phyloP scores from a whole-genome alignment of 495 filamentous ascomycete species.

The Margaritispora aquatica region DNA sequence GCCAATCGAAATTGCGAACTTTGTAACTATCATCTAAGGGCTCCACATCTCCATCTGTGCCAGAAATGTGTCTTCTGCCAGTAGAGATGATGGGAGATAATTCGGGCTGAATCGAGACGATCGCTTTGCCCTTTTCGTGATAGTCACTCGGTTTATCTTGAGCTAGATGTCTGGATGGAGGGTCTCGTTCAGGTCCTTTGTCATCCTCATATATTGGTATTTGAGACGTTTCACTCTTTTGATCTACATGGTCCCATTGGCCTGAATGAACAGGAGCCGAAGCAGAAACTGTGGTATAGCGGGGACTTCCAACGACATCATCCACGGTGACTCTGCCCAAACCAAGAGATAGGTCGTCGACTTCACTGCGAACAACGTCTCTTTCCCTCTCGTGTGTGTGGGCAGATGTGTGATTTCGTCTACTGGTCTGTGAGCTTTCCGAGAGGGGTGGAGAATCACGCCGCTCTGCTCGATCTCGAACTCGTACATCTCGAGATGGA shows the following conservation, averaged over 20 bases:
- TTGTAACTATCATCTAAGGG: constrained; percentile 13
- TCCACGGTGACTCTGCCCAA: neutral
- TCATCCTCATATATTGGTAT: neutral
- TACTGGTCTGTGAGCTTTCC: neutral
- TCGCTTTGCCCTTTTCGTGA: neutral
- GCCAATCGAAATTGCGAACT: constrained; percentile 13
- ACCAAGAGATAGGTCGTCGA: neutral
- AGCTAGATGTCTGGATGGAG: neutral
- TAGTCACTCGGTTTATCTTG: neutral
- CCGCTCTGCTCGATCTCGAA: neutral
- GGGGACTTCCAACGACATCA: neutral
- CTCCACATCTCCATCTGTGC: constrained; percentile 6
- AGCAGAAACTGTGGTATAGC: neutral
- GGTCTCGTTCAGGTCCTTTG: neutral
- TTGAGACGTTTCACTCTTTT: neutral
- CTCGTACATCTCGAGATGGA: neutral
- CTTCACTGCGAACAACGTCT: neutral
- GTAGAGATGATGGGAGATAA: neutral
- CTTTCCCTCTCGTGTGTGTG: neutral
- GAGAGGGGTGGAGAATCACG: neutral
- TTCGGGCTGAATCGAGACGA: neutral
- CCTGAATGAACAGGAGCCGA: neutral
- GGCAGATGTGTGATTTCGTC: neutral
- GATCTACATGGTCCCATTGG: neutral
- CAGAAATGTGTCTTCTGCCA: constrained; percentile 1